These are phyloP conservation scores for Populus euphratica DNA, from an alignment of 345 rosid species.

Conservation along the genomic window DNA sequence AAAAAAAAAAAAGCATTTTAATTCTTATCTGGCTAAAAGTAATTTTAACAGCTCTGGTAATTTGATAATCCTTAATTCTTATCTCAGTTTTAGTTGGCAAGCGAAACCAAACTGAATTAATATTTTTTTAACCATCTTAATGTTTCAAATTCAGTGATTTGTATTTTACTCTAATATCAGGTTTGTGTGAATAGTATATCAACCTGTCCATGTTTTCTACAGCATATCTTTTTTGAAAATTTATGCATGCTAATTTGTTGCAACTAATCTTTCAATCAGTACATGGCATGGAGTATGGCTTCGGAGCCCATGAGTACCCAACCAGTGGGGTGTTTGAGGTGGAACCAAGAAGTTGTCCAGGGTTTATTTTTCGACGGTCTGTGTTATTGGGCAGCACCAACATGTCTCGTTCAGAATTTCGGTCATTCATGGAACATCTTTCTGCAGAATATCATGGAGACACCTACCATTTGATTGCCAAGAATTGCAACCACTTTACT, in stretches of 20 bases:
- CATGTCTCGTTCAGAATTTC: conserved; percentile 74
- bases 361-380: conserved; percentile 83
- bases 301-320: conserved; percentile 87
- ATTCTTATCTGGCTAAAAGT: background rate
- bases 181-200: background rate
- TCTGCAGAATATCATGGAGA: conserved; percentile 79
- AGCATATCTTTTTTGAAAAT: background rate
- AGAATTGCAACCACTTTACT: conserved; percentile 96
- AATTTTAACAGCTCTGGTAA: background rate
- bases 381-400: conserved; percentile 59
- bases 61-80: background rate
- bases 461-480: conserved; percentile 88
- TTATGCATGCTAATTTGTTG: conserved; percentile 8
- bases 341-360: conserved; percentile 90
- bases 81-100: background rate
- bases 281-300: conserved; percentile 80
- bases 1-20: background rate
- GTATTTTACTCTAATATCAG: background rate
- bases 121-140: background rate
- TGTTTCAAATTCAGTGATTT: background rate
- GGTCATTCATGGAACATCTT: conserved; percentile 69
- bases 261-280: conserved; percentile 41
- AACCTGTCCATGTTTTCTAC: background rate
- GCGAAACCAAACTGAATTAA: background rate
- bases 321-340: conserved; percentile 89